A percentile compares a stretch with the other conserved stretches of the same genome.
Evolutionary conservation across 2,329 filamentous ascomycete species (phyloP).

Genomic region (Aureobasidium zeae): DNA sequence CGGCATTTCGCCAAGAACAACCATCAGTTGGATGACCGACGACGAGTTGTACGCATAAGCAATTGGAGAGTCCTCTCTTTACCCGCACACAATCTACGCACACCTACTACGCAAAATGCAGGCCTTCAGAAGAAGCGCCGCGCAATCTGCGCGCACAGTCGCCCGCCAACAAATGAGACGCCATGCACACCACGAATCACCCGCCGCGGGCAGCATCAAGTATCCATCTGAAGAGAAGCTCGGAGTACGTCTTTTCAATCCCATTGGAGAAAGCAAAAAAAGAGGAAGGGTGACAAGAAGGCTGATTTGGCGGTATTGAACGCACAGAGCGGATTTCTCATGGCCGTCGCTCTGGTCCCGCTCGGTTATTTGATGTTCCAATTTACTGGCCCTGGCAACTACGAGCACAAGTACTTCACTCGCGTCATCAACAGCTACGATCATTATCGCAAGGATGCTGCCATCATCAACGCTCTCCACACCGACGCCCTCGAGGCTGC

Average conservation of each 20-base stretch:
- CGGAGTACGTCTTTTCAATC: conserved; percentile 37
- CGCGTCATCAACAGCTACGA: conserved; percentile 50
- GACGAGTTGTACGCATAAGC: neutral
- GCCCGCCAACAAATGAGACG: conserved; percentile 34
- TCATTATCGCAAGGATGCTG: conserved; percentile 44
- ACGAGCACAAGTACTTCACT: conserved; percentile 37
- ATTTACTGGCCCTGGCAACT: conserved; percentile 32
- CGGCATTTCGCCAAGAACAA: too few relatives aligned
- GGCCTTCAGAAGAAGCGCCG: conserved; percentile 37
- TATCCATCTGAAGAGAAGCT: conserved; percentile 39
- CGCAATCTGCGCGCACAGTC: conserved; percentile 29
- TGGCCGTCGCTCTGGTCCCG: conserved; percentile 39
- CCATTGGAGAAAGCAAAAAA: neutral
- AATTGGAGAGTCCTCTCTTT: too few relatives aligned
- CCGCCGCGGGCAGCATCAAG: conserved; percentile 26
- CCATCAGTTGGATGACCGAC: neutral
- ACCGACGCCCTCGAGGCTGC: conserved; percentile 54
- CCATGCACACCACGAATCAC: conserved; percentile 29
- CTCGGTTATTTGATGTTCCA: conserved; percentile 36
- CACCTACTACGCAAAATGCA: conserved; percentile 31
- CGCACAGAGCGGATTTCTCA: conserved; percentile 42
- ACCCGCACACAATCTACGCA: too few relatives aligned
- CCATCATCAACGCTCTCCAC: conserved; percentile 51
- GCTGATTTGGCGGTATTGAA: too few relatives aligned
- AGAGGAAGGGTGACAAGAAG: conserved; percentile 5